Evolutionary conservation across 2,329 filamentous ascomycete genomes (phyloP), one percentile per base, ranked within the genome.

Genomic region (Arthrobotrys iridis): DNA sequence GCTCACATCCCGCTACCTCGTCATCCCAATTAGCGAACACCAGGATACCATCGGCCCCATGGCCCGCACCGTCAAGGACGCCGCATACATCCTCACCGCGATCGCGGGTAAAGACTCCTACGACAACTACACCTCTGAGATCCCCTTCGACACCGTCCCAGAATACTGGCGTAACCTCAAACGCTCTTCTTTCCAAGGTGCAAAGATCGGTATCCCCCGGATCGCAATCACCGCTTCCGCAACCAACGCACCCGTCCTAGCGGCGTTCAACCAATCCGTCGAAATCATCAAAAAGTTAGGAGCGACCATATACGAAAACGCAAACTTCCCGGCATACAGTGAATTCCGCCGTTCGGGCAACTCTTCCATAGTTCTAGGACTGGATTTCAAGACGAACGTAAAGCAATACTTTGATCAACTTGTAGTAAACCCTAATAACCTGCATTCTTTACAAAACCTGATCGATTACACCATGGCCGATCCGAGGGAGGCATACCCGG

Each of bases 1-100:
- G 0, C 82, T 91, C 2, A 90, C 87, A 0, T 88, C 87, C 0
- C 83, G 87, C 11, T 82, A 86, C 72, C 83, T 90, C 3, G 89
- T 91, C 0, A 86, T 92, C 8, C 90, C 90, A 0, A 87, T 92
- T 20, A 87, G 85, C 8, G 83, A 86, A 66, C 87, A 91, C 78
- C 88, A 91, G 78, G 91, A 93, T 79, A 88, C 87, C 0, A 86
- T 93, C 0, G 91, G 91, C 1, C 83, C 86, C 0, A 88, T 93
- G 79, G 89, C 86, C 0, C 86, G 87, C 18, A 91, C 88, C 0
- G 87, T 93, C 4, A 84, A 84, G n/a, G 91, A 93, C 79, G 90
- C 89, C 0, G 86, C 86, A 0, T 87, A 89, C 65, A 87, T 85
- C 0, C 85, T 93, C 0, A 88, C 92, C 78, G 88, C 85, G 11